These are phyloP conservation scores for Exsudoporus frostii DNA, from an alignment of 768 basidiomycete species.

Conservation along the genomic window DNA sequence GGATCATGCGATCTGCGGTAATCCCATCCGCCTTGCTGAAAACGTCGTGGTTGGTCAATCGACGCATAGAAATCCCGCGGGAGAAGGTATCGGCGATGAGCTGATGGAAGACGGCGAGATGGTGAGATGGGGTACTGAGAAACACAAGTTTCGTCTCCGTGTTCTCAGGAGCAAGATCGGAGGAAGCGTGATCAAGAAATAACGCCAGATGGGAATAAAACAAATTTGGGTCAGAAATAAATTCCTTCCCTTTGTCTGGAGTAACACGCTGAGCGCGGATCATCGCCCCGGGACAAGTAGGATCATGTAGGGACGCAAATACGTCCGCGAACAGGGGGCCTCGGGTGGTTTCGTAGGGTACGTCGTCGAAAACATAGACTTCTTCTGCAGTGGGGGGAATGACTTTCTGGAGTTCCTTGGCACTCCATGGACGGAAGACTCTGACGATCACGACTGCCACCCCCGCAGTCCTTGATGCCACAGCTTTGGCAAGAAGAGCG, in stretches of 20 bases:
- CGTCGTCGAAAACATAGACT: slow-evolving; percentile 79
- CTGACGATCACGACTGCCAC: slow-evolving; percentile 71
- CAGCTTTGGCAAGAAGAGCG: slow-evolving; percentile 58
- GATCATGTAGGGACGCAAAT: slow-evolving; percentile 53
- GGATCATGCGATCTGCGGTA: slow-evolving; percentile 62
- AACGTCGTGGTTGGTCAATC: slow-evolving; percentile 68
- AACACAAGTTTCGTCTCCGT: slow-evolving; percentile 44
- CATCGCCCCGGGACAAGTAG: slow-evolving; percentile 31
- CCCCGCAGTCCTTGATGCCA: slow-evolving; percentile 42
- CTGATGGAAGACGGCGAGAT: slow-evolving; percentile 47
- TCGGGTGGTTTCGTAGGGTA: slow-evolving; percentile 55
- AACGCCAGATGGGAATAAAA: slow-evolving; percentile 43
- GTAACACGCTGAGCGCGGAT: slow-evolving; percentile 59
- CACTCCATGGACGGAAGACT: slow-evolving; percentile 82
- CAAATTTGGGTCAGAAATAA: slow-evolving; percentile 40
- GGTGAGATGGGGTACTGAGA: slow-evolving; percentile 46
- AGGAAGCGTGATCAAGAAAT: slow-evolving; percentile 25
- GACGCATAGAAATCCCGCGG: slow-evolving; percentile 51
- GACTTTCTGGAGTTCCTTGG: slow-evolving; percentile 52
- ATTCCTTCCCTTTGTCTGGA: slow-evolving; percentile 53
- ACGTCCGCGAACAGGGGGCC: slow-evolving; percentile 74
- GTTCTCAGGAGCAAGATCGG: slow-evolving; percentile 26
- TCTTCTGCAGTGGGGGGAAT: slow-evolving; percentile 57
- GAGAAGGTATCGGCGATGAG: slow-evolving; percentile 58
- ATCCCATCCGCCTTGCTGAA: slow-evolving; percentile 74